Percentiles rank a stretch among this genome's conserved stretches.
Evolutionary conservation across 1,284 basidiomycete genomes (phyloP).

Genomic region (Pulveroboletus ridleyi): DNA sequence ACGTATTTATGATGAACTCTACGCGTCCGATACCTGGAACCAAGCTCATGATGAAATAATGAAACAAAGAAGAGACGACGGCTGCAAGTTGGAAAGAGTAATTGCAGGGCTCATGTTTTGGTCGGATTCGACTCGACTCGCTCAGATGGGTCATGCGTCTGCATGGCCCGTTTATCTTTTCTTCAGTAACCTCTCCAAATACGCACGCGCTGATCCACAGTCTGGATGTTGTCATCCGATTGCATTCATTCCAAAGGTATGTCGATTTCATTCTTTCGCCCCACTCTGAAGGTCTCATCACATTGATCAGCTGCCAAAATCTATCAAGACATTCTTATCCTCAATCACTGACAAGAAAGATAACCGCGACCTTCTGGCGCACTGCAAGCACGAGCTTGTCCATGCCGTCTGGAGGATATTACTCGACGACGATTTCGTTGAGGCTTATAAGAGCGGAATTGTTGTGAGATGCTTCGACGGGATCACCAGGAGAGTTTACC

Average conservation of each 20-base stretch:
- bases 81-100: conserved; percentile 6
- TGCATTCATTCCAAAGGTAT: conserved; percentile 6
- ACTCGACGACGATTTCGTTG: no score
- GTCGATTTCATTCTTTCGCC: neutral
- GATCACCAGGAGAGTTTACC: no score
- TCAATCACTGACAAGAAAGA: conserved; percentile 1
- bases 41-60: conserved; percentile 30
- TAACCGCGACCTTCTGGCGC: conserved; percentile 10
- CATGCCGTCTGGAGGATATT: no score
- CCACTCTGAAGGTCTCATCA: neutral
- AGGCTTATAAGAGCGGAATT: no score
- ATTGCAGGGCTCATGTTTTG: conserved; percentile 39
- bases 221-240: conserved; percentile 14
- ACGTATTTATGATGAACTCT: conserved; percentile 14
- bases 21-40: conserved; percentile 13
- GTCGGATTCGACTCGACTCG: conserved; percentile 44
- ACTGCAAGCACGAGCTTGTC: no score
- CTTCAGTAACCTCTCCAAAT: neutral
- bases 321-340: conserved; percentile 3
- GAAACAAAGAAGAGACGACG: conserved; percentile 18
- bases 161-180: conserved; percentile 38
- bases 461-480: no score
- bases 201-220: neutral
- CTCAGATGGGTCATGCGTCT: conserved; percentile 39
- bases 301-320: conserved; percentile 7